phyloP scores from a whole-genome alignment of 2,329 filamentous ascomycete species.

The Fusarium burgessii region DNA sequence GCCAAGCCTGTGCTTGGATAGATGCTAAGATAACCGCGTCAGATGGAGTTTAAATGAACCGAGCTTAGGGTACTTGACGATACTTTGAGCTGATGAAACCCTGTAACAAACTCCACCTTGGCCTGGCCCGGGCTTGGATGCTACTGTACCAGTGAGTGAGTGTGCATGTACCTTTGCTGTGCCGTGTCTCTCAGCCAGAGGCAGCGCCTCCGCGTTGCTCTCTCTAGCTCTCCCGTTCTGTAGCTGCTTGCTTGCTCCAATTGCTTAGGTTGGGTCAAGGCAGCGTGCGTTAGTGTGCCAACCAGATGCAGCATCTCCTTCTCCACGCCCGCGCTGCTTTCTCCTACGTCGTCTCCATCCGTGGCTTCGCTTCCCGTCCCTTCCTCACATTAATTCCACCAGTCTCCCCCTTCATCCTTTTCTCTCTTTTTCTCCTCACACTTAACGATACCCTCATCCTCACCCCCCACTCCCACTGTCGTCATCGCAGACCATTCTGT shows the following conservation, averaged over 20 bases:
- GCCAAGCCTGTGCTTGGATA: not conserved
- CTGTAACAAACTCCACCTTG: constrained; percentile 14
- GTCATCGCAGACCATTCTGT: constrained; percentile 23
- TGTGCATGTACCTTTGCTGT: constrained; percentile 14
- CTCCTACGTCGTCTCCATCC: constrained; percentile 27
- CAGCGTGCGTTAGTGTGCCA: constrained; percentile 4
- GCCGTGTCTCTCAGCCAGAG: constrained; percentile 22
- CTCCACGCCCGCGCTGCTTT: constrained; percentile 37
- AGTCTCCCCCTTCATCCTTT: constrained; percentile 19
- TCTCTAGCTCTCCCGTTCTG: constrained; percentile 8
- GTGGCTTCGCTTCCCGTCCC: constrained; percentile 27
- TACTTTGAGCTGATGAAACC: constrained; percentile 15
- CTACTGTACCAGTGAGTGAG: constrained; percentile 13
- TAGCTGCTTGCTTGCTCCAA: constrained; percentile 2
- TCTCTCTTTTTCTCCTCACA: constrained; percentile 23
- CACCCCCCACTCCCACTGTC: constrained; percentile 20
- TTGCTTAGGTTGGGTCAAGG: constrained; percentile 10
- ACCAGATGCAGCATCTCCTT: constrained; percentile 27
- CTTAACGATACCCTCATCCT: constrained; percentile 38
- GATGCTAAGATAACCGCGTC: constrained; percentile 8
- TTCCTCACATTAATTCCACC: constrained; percentile 40
- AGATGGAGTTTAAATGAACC: constrained; percentile 12
- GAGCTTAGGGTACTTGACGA: constrained; percentile 15
- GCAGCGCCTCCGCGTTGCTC: constrained; percentile 7
- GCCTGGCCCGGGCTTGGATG: constrained; percentile 20